Evolutionary conservation across 2,329 filamentous ascomycete species (phyloP).

Genomic region (Aspergillus brasiliensis): DNA sequence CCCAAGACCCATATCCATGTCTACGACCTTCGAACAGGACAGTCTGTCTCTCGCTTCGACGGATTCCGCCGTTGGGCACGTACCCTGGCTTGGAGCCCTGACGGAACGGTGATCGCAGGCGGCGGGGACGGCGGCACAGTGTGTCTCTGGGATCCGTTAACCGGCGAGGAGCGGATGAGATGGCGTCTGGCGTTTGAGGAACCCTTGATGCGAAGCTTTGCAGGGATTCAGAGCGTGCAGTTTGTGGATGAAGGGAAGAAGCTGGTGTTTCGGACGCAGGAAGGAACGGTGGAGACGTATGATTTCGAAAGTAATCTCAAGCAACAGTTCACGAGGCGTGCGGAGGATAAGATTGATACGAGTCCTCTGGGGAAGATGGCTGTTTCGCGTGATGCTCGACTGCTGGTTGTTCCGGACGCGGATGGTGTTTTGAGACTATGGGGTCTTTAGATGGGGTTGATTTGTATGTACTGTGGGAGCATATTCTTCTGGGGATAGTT

Average conservation of each 20-base stretch:
- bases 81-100: slow-evolving; percentile 11
- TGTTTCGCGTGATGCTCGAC: slow-evolving; percentile 3
- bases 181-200: slow-evolving; percentile 9
- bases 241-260: not conserved
- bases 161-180: slow-evolving; percentile 8
- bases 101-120: slow-evolving; percentile 10
- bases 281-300: slow-evolving; percentile 15
- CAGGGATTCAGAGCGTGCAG: not conserved
- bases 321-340: slow-evolving; percentile 11
- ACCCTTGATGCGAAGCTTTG: not conserved
- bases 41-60: not conserved
- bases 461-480: too few species aligned
- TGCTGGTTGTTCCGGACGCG: slow-evolving; percentile 11
- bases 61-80: not conserved
- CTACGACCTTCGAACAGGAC: slow-evolving; percentile 2
- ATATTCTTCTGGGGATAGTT: too few species aligned
- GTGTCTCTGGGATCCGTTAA: slow-evolving; percentile 14
- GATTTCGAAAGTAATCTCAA: slow-evolving; percentile 13
- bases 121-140: not conserved
- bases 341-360: not conserved
- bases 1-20: slow-evolving; percentile 10
- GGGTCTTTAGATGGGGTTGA: slow-evolving; percentile 1
- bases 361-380: slow-evolving; percentile 5
- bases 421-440: slow-evolving; percentile 11
- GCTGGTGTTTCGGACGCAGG: slow-evolving; percentile 1